Conservation (phyloP, 768 basidiomycete genomes). For the Amyloporia xantha region DNA sequence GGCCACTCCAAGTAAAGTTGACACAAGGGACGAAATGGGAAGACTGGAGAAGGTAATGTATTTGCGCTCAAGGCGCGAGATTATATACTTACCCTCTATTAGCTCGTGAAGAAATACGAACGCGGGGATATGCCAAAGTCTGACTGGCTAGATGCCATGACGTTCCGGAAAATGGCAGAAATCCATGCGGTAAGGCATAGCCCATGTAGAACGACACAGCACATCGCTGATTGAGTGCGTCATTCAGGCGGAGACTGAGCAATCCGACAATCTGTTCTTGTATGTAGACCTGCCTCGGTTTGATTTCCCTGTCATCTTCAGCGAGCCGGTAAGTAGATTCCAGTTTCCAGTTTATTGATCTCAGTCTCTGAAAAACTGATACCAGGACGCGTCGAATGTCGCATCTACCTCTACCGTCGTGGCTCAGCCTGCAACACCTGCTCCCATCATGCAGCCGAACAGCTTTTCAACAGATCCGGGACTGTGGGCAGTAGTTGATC, state of each 20-base stretch:
- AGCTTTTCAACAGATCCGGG: conserved; percentile 58
- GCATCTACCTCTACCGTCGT: conserved; percentile 38
- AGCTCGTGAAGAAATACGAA: conserved; percentile 95
- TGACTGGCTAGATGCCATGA: conserved; percentile 92
- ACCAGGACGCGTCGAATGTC: conserved; percentile 34
- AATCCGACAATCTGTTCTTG: conserved; percentile 90
- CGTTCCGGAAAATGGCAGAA: conserved; percentile 93
- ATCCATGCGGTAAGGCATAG: conserved; percentile 69
- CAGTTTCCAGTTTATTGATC: background rate
- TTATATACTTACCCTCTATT: background rate
- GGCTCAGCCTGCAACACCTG: conserved; percentile 33
- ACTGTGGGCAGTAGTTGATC: conserved; percentile 86
- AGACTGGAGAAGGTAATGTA: conserved; percentile 69
- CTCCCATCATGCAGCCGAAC: conserved; percentile 33
- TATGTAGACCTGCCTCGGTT: conserved; percentile 96
- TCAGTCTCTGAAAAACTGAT: background rate
- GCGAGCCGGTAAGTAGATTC: conserved; percentile 64
- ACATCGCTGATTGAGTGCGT: background rate
- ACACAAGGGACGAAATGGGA: conserved; percentile 87
- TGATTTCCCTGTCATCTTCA: conserved; percentile 95
- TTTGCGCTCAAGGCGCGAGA: background rate
- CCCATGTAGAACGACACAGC: background rate
- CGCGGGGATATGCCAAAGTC: conserved; percentile 88
- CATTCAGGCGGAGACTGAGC: conserved; percentile 75
- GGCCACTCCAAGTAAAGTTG: conserved; percentile 83